phyloP scores from a whole-genome alignment of 176 grass and related monocot species.

The Cymbopogon citratus region DNA sequence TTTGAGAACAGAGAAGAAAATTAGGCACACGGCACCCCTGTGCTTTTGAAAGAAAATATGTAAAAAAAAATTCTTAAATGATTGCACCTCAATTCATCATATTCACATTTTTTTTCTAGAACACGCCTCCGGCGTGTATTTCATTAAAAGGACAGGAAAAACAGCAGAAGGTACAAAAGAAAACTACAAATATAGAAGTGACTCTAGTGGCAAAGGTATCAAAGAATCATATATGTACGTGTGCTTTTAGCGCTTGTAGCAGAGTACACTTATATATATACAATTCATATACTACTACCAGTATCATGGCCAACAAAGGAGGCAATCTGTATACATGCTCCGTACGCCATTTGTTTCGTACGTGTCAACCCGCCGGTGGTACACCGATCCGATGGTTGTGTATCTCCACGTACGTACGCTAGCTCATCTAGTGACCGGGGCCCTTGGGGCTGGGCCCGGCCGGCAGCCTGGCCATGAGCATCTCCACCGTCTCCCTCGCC shows the following conservation, averaged over 20 bases:
- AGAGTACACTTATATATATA: background rate
- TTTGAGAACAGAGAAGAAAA: background rate
- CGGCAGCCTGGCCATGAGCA: slow-evolving; percentile 54
- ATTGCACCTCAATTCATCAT: background rate
- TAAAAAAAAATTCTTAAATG: background rate
- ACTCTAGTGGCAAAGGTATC: background rate
- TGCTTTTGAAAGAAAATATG: background rate
- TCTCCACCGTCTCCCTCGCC: slow-evolving; percentile 39
- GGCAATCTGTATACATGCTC: background rate
- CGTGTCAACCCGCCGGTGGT: too few species aligned
- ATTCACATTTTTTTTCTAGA: background rate
- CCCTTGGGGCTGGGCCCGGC: slow-evolving; percentile 67
- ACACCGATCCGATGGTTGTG: too few species aligned
- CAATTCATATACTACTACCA: background rate
- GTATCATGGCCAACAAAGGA: background rate
- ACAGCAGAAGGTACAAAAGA: background rate
- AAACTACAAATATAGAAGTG: background rate
- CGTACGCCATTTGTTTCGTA: too few species aligned
- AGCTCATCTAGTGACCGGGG: slow-evolving; percentile 36
- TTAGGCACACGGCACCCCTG: background rate
- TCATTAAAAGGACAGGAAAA: too few species aligned
- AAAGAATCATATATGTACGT: background rate
- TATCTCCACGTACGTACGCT: too few species aligned
- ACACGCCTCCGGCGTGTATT: too few species aligned
- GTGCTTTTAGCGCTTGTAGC: background rate